Conservation (phyloP, 352 stramenopile genomes). For the Elongisporangium anandrum region DNA sequence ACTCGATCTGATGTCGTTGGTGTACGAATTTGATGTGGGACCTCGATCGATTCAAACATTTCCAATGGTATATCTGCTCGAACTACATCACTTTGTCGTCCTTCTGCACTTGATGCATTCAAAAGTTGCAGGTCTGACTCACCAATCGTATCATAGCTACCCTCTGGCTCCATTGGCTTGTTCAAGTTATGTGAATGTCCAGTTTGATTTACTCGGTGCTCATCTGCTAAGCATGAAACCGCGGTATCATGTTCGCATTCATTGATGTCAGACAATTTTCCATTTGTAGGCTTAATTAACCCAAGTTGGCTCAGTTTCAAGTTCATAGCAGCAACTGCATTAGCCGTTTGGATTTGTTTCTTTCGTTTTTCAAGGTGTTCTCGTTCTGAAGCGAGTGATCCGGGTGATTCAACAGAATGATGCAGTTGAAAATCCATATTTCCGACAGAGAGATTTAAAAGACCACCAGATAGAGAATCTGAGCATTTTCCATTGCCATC, state of each 20-base stretch:
- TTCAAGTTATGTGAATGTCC: not conserved
- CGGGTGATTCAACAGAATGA: not conserved
- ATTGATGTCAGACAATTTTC: constrained; percentile 1
- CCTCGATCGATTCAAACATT: constrained; percentile 44
- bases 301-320: constrained; percentile 55
- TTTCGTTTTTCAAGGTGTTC: constrained; percentile 67
- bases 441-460: not conserved
- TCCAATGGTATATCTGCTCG: constrained; percentile 30
- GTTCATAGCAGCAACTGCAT: constrained; percentile 77
- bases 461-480: not conserved
- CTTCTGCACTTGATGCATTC: not conserved
- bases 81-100: not conserved
- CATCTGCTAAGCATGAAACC: not conserved
- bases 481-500: not conserved
- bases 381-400: constrained; percentile 54
- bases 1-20: constrained; percentile 2
- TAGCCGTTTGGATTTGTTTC: constrained; percentile 69
- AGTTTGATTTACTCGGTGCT: not conserved
- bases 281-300: constrained; percentile 29
- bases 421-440: not conserved
- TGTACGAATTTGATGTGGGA: constrained; percentile 3
- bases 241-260: not conserved
- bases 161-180: not conserved
- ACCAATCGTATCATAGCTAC: not conserved
- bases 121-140: not conserved